Conservation (phyloP, 2,329 filamentous ascomycete species). For the Monilinia laxa region DNA sequence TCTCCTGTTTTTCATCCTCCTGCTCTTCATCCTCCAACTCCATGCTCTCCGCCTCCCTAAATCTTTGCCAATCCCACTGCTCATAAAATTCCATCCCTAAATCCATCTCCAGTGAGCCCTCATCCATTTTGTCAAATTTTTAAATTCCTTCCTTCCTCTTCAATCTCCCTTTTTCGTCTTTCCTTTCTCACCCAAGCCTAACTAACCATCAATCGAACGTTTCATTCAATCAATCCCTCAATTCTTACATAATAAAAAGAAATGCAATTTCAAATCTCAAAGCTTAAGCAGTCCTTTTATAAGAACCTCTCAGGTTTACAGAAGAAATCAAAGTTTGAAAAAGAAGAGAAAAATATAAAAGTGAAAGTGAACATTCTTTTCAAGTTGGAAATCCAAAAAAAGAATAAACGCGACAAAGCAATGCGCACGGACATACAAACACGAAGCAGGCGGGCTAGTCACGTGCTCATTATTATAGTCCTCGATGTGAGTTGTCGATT, state of each 20-base stretch:
- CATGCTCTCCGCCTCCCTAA: conserved; percentile 14
- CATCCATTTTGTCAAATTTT: neutral
- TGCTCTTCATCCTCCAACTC: neutral
- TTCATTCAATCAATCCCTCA: too few relatives aligned
- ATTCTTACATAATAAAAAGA: too few relatives aligned
- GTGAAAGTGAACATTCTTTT: conserved; percentile 12
- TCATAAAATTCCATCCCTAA: conserved; percentile 12
- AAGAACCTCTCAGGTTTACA: neutral
- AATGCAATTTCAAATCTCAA: neutral
- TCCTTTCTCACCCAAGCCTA: neutral
- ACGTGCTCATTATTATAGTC: neutral
- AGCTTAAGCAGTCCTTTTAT: neutral
- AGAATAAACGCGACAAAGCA: neutral
- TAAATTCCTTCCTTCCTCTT: neutral
- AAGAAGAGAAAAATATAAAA: neutral
- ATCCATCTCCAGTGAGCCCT: neutral
- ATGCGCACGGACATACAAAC: neutral
- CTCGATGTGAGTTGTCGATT: neutral
- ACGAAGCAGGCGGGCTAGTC: neutral
- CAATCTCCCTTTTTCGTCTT: neutral
- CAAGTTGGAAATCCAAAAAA: neutral
- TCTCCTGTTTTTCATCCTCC: too few relatives aligned
- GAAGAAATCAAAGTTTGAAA: neutral
- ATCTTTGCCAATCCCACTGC: conserved; percentile 15
- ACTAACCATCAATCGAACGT: neutral